phyloP scores from a whole-genome alignment of 2,329 filamentous ascomycete species.

The Alternaria solani region DNA sequence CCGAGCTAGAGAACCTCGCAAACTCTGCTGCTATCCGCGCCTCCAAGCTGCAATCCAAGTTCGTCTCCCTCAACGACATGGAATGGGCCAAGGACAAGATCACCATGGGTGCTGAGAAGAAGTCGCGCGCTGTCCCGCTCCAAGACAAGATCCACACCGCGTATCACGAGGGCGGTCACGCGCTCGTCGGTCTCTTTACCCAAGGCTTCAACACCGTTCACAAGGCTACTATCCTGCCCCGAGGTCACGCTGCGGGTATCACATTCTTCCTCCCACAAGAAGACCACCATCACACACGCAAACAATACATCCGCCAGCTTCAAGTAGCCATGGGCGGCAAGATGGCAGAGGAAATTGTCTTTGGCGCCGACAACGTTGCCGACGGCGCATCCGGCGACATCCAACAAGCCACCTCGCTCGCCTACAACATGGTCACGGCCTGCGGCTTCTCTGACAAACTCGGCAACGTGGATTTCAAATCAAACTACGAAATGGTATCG shows the following conservation, averaged over 20 bases:
- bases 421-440: conserved; percentile 86
- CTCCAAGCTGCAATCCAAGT: conserved; percentile 81
- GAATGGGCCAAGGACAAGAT: conserved; percentile 99
- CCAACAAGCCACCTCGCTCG: conserved; percentile 78
- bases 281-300: conserved; percentile 80
- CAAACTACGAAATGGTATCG: conserved; percentile 82
- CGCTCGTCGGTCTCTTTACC: conserved; percentile 85
- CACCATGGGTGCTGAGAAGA: conserved; percentile 93
- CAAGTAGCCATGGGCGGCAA: conserved; percentile 86
- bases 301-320: conserved; percentile 81
- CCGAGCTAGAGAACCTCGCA: conserved; percentile 94
- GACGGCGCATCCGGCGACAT: conserved; percentile 88
- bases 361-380: conserved; percentile 88
- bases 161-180: conserved; percentile 95
- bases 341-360: conserved; percentile 89
- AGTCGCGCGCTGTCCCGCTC: conserved; percentile 86
- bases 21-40: conserved; percentile 96
- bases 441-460: conserved; percentile 89
- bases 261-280: conserved; percentile 92
- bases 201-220: conserved; percentile 81
- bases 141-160: conserved; percentile 97
- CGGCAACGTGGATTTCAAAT: conserved; percentile 87
- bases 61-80: conserved; percentile 80
- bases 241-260: conserved; percentile 84
- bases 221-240: conserved; percentile 96